Base-by-base conservation (phyloP, 495 filamentous ascomycete genomes). In the Pyrenula aspistea region DNA sequence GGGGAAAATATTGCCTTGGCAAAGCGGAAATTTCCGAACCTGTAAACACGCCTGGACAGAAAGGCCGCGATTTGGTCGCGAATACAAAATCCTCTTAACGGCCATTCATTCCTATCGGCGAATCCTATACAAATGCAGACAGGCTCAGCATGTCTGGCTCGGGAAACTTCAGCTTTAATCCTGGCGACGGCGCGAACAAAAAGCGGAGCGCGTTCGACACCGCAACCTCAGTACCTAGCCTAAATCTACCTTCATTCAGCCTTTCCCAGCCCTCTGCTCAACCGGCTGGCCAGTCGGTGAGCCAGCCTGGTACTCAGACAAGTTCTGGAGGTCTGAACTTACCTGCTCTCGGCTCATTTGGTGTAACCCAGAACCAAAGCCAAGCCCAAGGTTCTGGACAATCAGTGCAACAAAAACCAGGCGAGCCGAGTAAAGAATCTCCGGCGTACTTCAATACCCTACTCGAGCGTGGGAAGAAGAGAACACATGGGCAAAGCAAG, bases 381-480 rank as follows among this genome's bases (percentile, higher is more conserved):
- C 31, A 42, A 42, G 15, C 8, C 31, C 31, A 42, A 15, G 31
- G 31, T 42, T 15, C 31, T 8, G 31, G 31, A 42, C 31, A 42
- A 42, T 15, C 31, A 42, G 8, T 15, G 31, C 31, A 42, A 42
- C 31, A 42, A 42, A 42, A 42, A 42, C 31, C 31, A 15, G 31
- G 8, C 31, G 31, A 42, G 8, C 31, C 15, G 15, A 15, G 4
- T 15, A 42, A 42, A 42, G 31, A 42, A 15, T 42, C 31, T 4
- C 77, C 77, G 52, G 88, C 88, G 0, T 93, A 91, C 65, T 96
- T 95, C 71, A 89, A 95, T 66, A 89, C 84, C 59, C 72, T 96
- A 22, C 73, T 95, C 12, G 87, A 92, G 61, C 85, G 86, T 58
- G 88, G 86, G 49, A 77, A 71, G 58, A 79, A 78, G 61, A 69